phyloP scores from a whole-genome alignment of 148 eudicot species.

The Bassia scoparia region DNA sequence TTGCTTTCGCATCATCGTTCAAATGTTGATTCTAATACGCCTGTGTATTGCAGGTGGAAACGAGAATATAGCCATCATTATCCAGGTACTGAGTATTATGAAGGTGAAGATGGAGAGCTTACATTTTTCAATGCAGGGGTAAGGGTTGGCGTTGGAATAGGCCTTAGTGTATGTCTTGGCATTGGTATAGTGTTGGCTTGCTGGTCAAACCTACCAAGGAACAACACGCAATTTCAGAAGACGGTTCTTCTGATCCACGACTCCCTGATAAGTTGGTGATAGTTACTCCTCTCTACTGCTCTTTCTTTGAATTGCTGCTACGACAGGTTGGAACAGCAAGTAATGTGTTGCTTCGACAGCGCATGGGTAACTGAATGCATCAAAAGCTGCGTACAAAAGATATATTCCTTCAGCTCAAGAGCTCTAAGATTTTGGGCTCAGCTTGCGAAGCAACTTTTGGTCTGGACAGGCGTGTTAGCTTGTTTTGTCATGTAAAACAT shows the following conservation, averaged over 20 bases:
- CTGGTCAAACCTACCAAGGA: slow-evolving; percentile 70
- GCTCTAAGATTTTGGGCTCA: slow-evolving; percentile 1
- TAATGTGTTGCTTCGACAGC: neutral
- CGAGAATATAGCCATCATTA: slow-evolving; percentile 34
- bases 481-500: slow-evolving; percentile 1
- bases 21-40: neutral
- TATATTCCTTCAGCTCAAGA: neutral
- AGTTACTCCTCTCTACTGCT: neutral
- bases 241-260: slow-evolving; percentile 36
- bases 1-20: neutral
- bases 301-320: neutral
- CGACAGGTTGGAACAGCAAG: neutral
- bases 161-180: slow-evolving; percentile 66
- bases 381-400: neutral
- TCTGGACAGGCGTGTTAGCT: neutral
- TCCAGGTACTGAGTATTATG: slow-evolving; percentile 37
- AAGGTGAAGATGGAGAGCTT: slow-evolving; percentile 69
- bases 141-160: slow-evolving; percentile 73
- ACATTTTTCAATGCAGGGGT: slow-evolving; percentile 77
- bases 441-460: slow-evolving; percentile 19
- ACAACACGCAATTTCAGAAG: slow-evolving; percentile 56
- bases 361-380: neutral
- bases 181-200: slow-evolving; percentile 67
- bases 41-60: slow-evolving; percentile 35
- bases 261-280: neutral